Conservation (phyloP, 2,329 filamentous ascomycete species). For the Penicillium glabrum region DNA sequence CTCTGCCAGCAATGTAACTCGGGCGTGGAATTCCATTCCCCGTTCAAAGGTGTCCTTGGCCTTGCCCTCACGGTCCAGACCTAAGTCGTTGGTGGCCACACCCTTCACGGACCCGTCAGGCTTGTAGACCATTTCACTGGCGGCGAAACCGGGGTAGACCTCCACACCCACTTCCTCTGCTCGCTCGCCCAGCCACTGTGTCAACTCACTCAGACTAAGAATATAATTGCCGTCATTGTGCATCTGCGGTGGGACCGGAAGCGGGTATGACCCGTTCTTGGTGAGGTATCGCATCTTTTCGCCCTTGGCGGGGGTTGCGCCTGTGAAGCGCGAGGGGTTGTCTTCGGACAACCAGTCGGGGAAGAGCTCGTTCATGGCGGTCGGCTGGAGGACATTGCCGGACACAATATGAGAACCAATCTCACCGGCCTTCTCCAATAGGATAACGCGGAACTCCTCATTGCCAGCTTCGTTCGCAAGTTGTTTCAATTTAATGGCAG, state of each 20-base stretch:
- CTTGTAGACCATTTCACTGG: conserved; percentile 86
- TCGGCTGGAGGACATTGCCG: conserved; percentile 90
- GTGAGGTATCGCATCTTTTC: conserved; percentile 96
- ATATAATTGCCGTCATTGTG: conserved; percentile 98
- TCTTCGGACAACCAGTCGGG: conserved; percentile 90
- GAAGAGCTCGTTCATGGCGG: conserved; percentile 82
- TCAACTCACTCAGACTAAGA: conserved; percentile 89
- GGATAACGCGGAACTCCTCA: conserved; percentile 88
- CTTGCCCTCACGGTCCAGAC: conserved; percentile 76
- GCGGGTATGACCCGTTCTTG: conserved; percentile 71
- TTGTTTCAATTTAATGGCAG: conserved; percentile 93
- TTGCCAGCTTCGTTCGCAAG: conserved; percentile 92
- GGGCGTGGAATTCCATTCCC: conserved; percentile 97
- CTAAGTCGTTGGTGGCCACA: conserved; percentile 93
- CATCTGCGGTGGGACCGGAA: conserved; percentile 95
- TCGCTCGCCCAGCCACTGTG: conserved; percentile 91
- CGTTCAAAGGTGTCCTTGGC: conserved; percentile 90
- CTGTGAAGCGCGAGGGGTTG: conserved; percentile 83
- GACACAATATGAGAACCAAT: conserved; percentile 93
- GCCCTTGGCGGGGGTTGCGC: conserved; percentile 76
- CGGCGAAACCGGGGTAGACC: conserved; percentile 93
- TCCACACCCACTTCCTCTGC: conserved; percentile 97
- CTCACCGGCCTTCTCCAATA: conserved; percentile 94
- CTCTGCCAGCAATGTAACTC: conserved; percentile 87
- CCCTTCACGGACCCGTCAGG: conserved; percentile 85